Evolutionary conservation across 2,329 filamentous ascomycete genomes (phyloP).

Genomic region (Paecilomyces formosus): DNA sequence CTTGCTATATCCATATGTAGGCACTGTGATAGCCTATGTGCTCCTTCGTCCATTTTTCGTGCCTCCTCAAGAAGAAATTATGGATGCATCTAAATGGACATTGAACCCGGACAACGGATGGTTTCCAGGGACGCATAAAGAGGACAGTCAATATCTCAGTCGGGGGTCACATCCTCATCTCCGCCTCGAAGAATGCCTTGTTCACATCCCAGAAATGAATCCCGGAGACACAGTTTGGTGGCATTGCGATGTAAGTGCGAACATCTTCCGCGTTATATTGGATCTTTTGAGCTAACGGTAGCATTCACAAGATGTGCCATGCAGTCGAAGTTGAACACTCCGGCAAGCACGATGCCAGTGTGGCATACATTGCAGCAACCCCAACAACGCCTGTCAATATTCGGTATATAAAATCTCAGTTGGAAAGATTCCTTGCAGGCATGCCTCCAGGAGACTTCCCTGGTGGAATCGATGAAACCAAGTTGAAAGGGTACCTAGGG

Average conservation of each 20-base stretch:
- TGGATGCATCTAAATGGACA: conserved; percentile 29
- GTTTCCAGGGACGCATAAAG: conserved; percentile 33
- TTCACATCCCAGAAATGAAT: conserved; percentile 30
- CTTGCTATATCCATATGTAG: conserved; percentile 34
- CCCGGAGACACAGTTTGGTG: conserved; percentile 38
- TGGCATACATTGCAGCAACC: conserved; percentile 30
- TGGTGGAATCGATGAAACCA: conserved; percentile 3
- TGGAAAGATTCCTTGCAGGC: conserved; percentile 43
- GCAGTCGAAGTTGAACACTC: conserved; percentile 34
- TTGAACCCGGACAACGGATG: conserved; percentile 21
- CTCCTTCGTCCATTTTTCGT: conserved; percentile 34
- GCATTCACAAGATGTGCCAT: conserved; percentile 11
- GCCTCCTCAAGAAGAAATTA: conserved; percentile 16
- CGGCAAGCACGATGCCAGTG: conserved; percentile 24
- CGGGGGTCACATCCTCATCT: conserved; percentile 33
- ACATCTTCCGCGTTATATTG: not conserved
- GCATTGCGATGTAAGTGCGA: conserved; percentile 30
- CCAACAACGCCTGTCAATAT: conserved; percentile 25
- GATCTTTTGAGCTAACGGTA: not conserved
- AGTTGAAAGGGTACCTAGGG: not conserved
- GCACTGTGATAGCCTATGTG: conserved; percentile 30
- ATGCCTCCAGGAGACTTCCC: conserved; percentile 37
- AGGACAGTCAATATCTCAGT: conserved; percentile 29
- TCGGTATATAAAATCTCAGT: conserved; percentile 39
- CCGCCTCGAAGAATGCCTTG: conserved; percentile 26